Evolutionary conservation across 2,329 filamentous ascomycete species (phyloP).

Genomic region (Byssothecium circinans): DNA sequence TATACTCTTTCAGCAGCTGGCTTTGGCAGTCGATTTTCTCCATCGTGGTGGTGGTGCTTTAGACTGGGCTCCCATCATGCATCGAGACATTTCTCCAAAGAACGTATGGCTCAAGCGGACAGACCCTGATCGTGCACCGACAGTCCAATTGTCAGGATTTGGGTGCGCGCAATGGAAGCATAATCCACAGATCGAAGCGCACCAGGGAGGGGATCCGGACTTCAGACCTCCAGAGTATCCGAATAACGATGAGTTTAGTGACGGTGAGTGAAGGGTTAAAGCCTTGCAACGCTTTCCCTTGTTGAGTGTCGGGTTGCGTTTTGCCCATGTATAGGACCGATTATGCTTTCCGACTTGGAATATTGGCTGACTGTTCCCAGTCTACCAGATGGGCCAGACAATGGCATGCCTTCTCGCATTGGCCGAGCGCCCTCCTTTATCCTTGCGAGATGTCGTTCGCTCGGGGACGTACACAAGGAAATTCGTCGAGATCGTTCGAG

Average conservation of each 20-base stretch:
- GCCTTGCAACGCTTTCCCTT: background rate
- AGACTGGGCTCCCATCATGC: background rate
- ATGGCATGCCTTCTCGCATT: background rate
- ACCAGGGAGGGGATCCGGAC: background rate
- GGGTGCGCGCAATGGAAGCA: background rate
- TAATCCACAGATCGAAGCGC: background rate
- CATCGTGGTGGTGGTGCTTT: background rate
- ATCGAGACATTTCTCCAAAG: background rate
- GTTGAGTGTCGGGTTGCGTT: too few relatives aligned
- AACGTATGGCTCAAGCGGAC: background rate
- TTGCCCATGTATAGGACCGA: too few relatives aligned
- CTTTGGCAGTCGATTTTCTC: background rate
- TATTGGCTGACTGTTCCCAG: background rate
- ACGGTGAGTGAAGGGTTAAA: too few relatives aligned
- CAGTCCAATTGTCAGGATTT: background rate
- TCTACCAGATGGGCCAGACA: background rate
- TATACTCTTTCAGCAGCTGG: constrained; percentile 1
- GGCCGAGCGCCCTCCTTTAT: background rate
- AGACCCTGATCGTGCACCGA: background rate
- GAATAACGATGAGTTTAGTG: background rate
- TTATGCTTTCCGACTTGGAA: background rate
- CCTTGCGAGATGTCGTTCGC: background rate
- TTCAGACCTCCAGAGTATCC: background rate
- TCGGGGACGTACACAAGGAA: background rate
- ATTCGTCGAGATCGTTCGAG: background rate